Evolutionary conservation across 169 alveolate species (phyloP).

Genomic region (Amoebophrya sp.): DNA sequence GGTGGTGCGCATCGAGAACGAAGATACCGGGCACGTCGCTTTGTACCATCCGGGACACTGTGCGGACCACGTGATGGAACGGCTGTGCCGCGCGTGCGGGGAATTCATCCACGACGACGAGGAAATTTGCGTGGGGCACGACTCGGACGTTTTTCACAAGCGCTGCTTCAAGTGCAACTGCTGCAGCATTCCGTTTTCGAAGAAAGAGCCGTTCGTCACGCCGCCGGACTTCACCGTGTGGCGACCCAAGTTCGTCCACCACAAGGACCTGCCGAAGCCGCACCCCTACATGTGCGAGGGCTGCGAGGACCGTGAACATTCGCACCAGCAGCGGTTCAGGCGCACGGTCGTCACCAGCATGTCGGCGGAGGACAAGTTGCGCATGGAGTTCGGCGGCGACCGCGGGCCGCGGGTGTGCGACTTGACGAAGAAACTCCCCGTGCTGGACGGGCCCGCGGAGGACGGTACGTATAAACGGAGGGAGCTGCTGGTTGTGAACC

Average conservation of each 20-base stretch:
- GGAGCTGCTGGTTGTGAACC: not conserved
- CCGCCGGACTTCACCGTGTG: not conserved
- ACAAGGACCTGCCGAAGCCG: not conserved
- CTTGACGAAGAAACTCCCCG: not conserved
- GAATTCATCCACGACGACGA: not conserved
- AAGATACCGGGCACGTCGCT: not conserved
- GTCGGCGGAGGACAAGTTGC: not conserved
- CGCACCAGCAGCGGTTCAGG: not conserved
- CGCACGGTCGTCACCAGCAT: not conserved
- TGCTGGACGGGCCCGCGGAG: not conserved
- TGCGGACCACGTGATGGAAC: not conserved
- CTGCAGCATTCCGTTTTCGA: not conserved
- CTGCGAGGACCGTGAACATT: not conserved
- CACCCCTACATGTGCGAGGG: not conserved
- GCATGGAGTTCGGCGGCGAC: not conserved
- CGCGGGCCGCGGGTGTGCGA: not conserved
- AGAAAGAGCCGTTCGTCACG: not conserved
- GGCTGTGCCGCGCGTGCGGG: not conserved
- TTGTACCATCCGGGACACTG: not conserved
- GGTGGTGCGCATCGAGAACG: not conserved
- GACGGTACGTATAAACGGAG: not conserved
- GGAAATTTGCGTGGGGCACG: not conserved
- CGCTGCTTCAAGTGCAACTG: not conserved
- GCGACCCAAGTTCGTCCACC: not conserved
- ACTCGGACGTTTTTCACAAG: not conserved